Conservation (phyloP, 768 basidiomycete species). For the Leccinum longicurvipes region DNA sequence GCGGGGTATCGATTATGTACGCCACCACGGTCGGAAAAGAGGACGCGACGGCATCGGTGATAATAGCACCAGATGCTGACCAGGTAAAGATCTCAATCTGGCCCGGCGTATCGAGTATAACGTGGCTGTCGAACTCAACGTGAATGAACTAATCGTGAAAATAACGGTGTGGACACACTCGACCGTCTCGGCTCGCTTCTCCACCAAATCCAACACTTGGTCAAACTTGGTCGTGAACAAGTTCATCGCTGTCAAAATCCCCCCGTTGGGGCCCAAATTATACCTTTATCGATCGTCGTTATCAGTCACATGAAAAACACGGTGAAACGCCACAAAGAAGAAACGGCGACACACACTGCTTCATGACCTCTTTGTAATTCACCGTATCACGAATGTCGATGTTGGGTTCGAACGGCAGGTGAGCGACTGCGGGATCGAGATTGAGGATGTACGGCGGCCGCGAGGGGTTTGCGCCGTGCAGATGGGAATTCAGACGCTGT, state of each 20-base stretch:
- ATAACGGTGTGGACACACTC: slow-evolving; percentile 55
- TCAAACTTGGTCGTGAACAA: slow-evolving; percentile 99
- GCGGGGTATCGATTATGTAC: slow-evolving; percentile 95
- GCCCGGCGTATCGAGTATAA: slow-evolving; percentile 95
- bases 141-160: neutral
- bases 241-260: slow-evolving; percentile 95
- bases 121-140: slow-evolving; percentile 53
- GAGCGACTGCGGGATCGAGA: slow-evolving; percentile 93
- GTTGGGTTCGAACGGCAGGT: slow-evolving; percentile 90
- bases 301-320: slow-evolving; percentile 12
- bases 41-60: slow-evolving; percentile 94
- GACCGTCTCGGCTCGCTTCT: slow-evolving; percentile 83
- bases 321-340: slow-evolving; percentile 5
- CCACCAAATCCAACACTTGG: slow-evolving; percentile 87
- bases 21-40: slow-evolving; percentile 93
- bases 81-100: slow-evolving; percentile 99
- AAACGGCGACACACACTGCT: slow-evolving; percentile 76
- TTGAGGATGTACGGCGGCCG: slow-evolving; percentile 94
- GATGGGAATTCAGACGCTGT: slow-evolving; percentile 88
- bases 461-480: slow-evolving; percentile 64
- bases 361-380: slow-evolving; percentile 98
- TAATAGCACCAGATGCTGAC: slow-evolving; percentile 98
- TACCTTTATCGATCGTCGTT: slow-evolving; percentile 57
- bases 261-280: slow-evolving; percentile 97
- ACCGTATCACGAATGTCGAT: slow-evolving; percentile 98